Percentiles rank a stretch among this genome's conserved stretches.
phyloP scores from a whole-genome alignment of 2,329 filamentous ascomycete genomes.

The Colletotrichum lupini region DNA sequence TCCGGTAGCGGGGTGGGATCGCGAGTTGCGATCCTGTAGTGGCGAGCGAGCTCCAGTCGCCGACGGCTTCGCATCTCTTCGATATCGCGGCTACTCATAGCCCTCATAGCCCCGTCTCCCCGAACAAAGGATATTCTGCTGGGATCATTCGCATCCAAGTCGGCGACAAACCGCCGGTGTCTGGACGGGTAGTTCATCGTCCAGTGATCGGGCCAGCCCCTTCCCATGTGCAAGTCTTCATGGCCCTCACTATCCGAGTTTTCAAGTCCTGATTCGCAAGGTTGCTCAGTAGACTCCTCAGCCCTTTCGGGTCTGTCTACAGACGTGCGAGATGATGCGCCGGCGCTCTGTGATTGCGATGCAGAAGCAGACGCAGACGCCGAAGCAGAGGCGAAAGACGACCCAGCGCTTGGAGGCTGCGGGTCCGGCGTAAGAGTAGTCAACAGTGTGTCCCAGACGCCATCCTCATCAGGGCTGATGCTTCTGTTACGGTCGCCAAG shows the following conservation, averaged over 20 bases:
- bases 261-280: conserved; percentile 65
- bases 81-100: neutral
- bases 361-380: conserved; percentile 58
- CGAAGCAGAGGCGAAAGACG: conserved; percentile 81
- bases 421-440: conserved; percentile 85
- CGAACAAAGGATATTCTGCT: conserved; percentile 28
- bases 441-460: conserved; percentile 83
- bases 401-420: conserved; percentile 81
- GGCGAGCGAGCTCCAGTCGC: conserved; percentile 25
- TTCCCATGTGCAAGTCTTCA: conserved; percentile 36
- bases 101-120: neutral
- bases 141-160: conserved; percentile 27
- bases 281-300: conserved; percentile 52
- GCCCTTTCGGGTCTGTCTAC: conserved; percentile 53
- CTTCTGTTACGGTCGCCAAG: conserved; percentile 88
- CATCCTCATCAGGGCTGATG: conserved; percentile 75
- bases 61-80: conserved; percentile 28
- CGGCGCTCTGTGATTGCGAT: conserved; percentile 52
- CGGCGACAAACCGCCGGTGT: conserved; percentile 32
- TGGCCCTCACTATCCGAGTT: conserved; percentile 64
- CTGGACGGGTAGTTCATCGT: conserved; percentile 35
- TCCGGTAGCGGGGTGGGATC: conserved; percentile 23
- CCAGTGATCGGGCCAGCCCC: conserved; percentile 28
- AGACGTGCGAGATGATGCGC: conserved; percentile 58
- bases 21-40: conserved; percentile 19